These are phyloP conservation scores for Basidiobolus meristosporus DNA, from an alignment of 371 early-diverging fungal genomes.

Conservation along the genomic window DNA sequence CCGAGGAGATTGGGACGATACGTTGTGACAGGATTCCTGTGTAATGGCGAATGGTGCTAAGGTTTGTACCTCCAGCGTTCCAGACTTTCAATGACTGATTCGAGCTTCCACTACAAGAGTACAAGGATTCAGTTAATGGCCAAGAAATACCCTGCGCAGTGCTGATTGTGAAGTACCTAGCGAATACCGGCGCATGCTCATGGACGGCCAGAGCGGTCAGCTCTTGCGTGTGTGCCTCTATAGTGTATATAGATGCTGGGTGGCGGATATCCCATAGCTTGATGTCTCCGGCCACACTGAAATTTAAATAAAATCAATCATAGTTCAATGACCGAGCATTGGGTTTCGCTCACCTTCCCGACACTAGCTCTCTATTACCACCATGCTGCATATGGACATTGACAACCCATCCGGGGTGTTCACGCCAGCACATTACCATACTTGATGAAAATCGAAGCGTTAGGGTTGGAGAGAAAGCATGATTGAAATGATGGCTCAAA, in stretches of 20 bases:
- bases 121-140: not conserved
- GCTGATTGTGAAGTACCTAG: conserved; percentile 34
- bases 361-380: conserved; percentile 30
- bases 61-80: conserved; percentile 16
- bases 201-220: conserved; percentile 45
- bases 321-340: no score
- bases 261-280: conserved; percentile 72
- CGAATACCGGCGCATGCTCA: conserved; percentile 32
- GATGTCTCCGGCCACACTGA: conserved; percentile 41
- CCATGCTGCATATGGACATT: conserved; percentile 40
- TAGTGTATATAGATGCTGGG: conserved; percentile 19
- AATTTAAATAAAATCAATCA: conserved; percentile 1
- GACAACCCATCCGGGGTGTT: conserved; percentile 41
- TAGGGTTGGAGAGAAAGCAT: not conserved
- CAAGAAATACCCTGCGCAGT: not conserved
- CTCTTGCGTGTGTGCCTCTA: conserved; percentile 18
- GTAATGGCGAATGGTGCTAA: conserved; percentile 23
- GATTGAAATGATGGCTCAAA: conserved; percentile 7
- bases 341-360: conserved; percentile 20
- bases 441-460: conserved; percentile 9
- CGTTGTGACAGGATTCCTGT: conserved; percentile 24
- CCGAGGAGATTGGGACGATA: conserved; percentile 13
- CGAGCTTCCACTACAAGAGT: conserved; percentile 25
- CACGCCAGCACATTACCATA: conserved; percentile 35
- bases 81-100: conserved; percentile 27